These are phyloP conservation scores for Anaeromyces robustus DNA, from an alignment of 192 early-diverging fungal genomes.

Conservation along the genomic window DNA sequence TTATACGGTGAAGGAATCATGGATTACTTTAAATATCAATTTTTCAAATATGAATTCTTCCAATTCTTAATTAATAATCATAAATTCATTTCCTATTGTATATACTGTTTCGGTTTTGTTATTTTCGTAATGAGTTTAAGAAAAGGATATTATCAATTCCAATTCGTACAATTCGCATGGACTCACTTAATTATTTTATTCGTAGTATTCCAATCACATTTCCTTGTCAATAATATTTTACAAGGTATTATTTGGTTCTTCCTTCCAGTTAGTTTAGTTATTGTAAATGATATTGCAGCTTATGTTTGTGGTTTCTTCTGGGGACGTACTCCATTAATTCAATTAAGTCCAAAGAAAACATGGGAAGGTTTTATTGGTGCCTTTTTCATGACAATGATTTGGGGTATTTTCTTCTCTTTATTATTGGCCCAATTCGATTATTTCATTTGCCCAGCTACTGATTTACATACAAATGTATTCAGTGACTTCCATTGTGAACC, in stretches of 20 bases:
- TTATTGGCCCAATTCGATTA: constrained; percentile 41
- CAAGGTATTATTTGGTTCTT: constrained; percentile 97
- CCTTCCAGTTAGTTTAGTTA: constrained; percentile 71
- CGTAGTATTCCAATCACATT: constrained; percentile 85
- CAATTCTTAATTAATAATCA: constrained; percentile 80
- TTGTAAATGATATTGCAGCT: constrained; percentile 90
- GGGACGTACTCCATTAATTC: constrained; percentile 77
- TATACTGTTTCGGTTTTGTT: constrained; percentile 80
- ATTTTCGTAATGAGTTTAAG: constrained; percentile 86
- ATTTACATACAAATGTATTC: constrained; percentile 32
- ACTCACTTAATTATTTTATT: constrained; percentile 91
- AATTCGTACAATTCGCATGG: constrained; percentile 92
- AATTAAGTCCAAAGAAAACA: constrained; percentile 95
- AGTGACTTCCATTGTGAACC: constrained; percentile 27
- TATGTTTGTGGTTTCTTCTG: constrained; percentile 94
- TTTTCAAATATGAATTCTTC: constrained; percentile 71
- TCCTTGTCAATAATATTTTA: constrained; percentile 94
- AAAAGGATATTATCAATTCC: constrained; percentile 86
- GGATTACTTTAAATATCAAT: constrained; percentile 67
- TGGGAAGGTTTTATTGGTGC: constrained; percentile 94
- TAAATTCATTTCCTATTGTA: constrained; percentile 77
- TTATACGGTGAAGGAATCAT: constrained; percentile 88
- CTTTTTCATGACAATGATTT: constrained; percentile 66
- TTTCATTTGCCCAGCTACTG: constrained; percentile 46
- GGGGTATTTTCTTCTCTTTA: constrained; percentile 49